A percentile compares a stretch with the other conserved stretches of the same genome.
Evolutionary conservation across 148 eudicot species (phyloP).

Genomic region (Cornus florida): DNA sequence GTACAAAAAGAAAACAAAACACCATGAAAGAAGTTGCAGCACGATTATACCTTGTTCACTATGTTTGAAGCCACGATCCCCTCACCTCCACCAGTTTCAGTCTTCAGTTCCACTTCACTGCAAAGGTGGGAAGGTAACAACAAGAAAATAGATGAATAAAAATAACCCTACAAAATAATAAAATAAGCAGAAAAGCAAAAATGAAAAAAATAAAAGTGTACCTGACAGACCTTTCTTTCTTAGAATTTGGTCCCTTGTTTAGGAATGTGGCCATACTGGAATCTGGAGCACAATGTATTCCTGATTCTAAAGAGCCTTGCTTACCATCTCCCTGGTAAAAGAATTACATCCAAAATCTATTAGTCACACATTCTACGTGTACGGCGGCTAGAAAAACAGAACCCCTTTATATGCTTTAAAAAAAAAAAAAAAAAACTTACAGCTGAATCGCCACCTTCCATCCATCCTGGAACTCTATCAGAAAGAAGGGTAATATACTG

Average conservation of each 20-base stretch:
- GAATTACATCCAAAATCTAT: not conserved
- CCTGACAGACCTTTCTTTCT: conserved; percentile 6
- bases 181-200: too few relatives aligned
- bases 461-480: conserved; percentile 50
- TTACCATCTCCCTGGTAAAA: conserved; percentile 20
- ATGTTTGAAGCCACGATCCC: conserved; percentile 2
- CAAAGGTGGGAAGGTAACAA: not conserved
- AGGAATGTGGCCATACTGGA: not conserved
- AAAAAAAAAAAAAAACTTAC: conserved; percentile 43
- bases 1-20: not conserved
- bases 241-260: conserved; percentile 6
- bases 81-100: conserved; percentile 1
- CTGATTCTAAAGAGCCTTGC: conserved; percentile 16
- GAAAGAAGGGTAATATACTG: conserved; percentile 49
- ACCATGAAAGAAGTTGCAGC: not conserved
- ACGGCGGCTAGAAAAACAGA: not conserved
- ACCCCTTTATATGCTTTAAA: not conserved
- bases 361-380: not conserved
- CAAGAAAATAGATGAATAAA: not conserved
- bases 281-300: conserved; percentile 6
- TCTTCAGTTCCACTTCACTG: not conserved
- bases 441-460: conserved; percentile 28
- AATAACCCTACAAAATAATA: not conserved
- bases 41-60: conserved; percentile 5
- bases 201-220: not conserved